Evolutionary conservation across 2,329 filamentous ascomycete genomes (phyloP).

Genomic region (Chaetomiaceae sp.): DNA sequence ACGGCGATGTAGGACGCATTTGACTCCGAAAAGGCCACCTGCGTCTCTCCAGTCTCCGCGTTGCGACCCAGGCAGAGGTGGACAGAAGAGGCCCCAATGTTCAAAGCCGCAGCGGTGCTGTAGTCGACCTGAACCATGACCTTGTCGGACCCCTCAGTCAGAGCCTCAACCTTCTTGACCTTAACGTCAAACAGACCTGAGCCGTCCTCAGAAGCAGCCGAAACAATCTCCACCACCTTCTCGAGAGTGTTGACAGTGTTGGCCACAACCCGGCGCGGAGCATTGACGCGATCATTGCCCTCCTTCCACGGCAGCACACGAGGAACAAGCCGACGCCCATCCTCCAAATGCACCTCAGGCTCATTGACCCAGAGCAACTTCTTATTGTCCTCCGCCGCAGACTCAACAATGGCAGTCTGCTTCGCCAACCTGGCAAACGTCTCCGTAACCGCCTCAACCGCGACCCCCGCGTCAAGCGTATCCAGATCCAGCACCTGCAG

Average conservation of each 20-base stretch:
- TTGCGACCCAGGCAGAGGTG: slow-evolving; percentile 35
- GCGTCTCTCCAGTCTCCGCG: slow-evolving; percentile 22
- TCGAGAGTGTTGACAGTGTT: slow-evolving; percentile 33
- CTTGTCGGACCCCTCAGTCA: not conserved
- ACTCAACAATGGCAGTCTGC: not conserved
- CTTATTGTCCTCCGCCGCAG: not conserved
- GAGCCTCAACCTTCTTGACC: not conserved
- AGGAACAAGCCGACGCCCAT: slow-evolving; percentile 33
- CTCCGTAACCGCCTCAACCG: slow-evolving; percentile 15
- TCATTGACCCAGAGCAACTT: slow-evolving; percentile 33
- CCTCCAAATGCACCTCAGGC: slow-evolving; percentile 37
- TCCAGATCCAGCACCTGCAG: slow-evolving; percentile 33
- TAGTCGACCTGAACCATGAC: slow-evolving; percentile 33
- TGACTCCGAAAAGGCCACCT: slow-evolving; percentile 30
- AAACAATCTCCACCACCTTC: slow-evolving; percentile 30
- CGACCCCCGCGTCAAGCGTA: slow-evolving; percentile 4
- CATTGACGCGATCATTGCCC: slow-evolving; percentile 38
- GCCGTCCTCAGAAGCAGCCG: slow-evolving; percentile 9
- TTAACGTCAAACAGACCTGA: slow-evolving; percentile 9
- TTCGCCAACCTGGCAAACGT: slow-evolving; percentile 26
- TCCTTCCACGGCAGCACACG: slow-evolving; percentile 37
- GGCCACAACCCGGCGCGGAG: slow-evolving; percentile 34
- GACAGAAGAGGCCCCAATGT: slow-evolving; percentile 14
- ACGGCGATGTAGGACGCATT: slow-evolving; percentile 36
- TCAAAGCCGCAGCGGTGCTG: slow-evolving; percentile 34